Conservation (phyloP, 2,329 filamentous ascomycete genomes). For the Fusarium continuum region DNA sequence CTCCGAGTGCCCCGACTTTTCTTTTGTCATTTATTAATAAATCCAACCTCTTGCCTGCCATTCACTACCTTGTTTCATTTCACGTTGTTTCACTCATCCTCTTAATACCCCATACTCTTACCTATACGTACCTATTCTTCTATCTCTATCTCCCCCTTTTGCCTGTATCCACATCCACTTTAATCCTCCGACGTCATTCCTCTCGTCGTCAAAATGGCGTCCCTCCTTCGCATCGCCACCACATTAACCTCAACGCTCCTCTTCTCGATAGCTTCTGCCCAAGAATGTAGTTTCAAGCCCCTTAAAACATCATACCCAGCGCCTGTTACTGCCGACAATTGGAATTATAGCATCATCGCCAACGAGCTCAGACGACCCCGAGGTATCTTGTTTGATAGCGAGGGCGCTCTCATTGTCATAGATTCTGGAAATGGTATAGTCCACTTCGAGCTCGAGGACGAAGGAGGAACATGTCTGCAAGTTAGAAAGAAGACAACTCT, state of each 20-base stretch:
- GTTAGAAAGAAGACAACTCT: conserved; percentile 49
- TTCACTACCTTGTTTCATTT: neutral
- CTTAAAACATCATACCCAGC: conserved; percentile 48
- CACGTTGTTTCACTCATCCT: neutral
- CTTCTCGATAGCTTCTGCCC: conserved; percentile 10
- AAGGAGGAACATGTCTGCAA: conserved; percentile 54
- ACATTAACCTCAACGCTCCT: conserved; percentile 10
- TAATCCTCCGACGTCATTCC: neutral
- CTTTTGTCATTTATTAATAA: no score
- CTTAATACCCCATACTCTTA: neutral
- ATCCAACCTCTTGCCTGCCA: neutral
- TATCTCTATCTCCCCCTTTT: neutral
- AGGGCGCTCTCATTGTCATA: conserved; percentile 57
- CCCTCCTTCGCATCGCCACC: conserved; percentile 18
- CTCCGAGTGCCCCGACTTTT: conserved; percentile 1
- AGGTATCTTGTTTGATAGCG: conserved; percentile 56
- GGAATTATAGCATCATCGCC: conserved; percentile 56
- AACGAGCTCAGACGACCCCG: conserved; percentile 55
- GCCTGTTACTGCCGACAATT: conserved; percentile 54
- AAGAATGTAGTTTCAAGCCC: conserved; percentile 32
- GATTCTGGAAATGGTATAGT: conserved; percentile 55
- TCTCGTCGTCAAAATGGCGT: conserved; percentile 19
- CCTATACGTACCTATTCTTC: neutral
- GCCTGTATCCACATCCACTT: neutral
- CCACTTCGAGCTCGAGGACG: conserved; percentile 53